Base-by-base conservation (phyloP, 176 grass and related monocot genomes). In the Eleusine indica region DNA sequence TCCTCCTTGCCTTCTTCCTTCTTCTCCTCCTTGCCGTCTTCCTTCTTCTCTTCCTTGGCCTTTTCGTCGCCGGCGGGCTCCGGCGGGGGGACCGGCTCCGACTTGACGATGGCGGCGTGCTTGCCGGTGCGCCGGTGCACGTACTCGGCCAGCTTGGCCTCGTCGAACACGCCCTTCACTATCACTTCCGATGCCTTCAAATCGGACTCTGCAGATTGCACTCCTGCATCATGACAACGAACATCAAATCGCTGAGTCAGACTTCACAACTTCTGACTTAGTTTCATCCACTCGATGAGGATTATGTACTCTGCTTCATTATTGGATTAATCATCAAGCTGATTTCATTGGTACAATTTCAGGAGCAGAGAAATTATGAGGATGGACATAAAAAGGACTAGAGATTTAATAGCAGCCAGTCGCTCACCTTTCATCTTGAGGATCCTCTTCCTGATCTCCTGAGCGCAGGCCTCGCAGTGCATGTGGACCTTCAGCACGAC, bases 91-190 rank as follows among this genome's bases (percentile, higher is more conserved):
- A 77, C 84, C 53, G 66, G 75, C 71, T 94, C 96, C 0, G 91
- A 87, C 89, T 94, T 99, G 7, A 90, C 73, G 3, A 99, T 71
- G 66, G 92, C 83, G 5, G 93, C 96, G n/a, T 95, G 93, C 83
- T 87, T 96, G 68, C 96, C 96, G n/a, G 91, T 94, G 76, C 77
- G 83, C 91, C 89, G 92, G 89, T 99, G 89, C 64, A 99, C 77
- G 80, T 96, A 87, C 84, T 87, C 72, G 8, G 91, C 91, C 17
- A 99, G 87, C 81, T 87, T 88, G 17, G 62, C 28, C 42, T 89
- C 81, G 52, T 93, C 91, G 62, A 96, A 94, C 67, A 92, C 71
- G 4, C 96, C 89, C 70, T 84, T 99, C 80, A 99, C 93, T 1
- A 73, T 96, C 57, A 99, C 91, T 43, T 96, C 71, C 10, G 93